Conservation (phyloP, 2,329 filamentous ascomycete genomes). For the Tolypocladium tropicale region DNA sequence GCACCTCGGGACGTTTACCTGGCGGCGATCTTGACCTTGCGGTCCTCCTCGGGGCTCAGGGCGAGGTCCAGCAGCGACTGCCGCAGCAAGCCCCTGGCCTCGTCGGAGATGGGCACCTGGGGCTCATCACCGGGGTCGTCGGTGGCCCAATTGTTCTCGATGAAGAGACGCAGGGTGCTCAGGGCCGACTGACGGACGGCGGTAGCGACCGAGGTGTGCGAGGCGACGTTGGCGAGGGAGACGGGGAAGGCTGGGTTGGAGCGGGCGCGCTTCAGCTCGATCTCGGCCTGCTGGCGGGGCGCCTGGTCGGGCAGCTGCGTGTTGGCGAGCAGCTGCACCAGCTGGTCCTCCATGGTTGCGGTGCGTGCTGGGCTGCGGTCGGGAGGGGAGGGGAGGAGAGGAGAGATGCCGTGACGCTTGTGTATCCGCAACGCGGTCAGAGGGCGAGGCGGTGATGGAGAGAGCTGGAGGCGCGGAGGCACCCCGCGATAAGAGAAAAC, state of each 20-base stretch:
- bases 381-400: no score
- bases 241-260: conserved; percentile 63
- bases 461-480: background rate
- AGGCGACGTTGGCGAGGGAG: conserved; percentile 70
- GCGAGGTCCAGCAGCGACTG: conserved; percentile 67
- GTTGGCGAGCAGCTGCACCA: conserved; percentile 78
- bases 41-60: conserved; percentile 61
- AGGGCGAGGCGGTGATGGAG: background rate
- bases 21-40: conserved; percentile 81
- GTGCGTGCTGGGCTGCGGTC: conserved; percentile 11
- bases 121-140: conserved; percentile 57
- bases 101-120: conserved; percentile 59
- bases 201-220: conserved; percentile 61
- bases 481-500: background rate
- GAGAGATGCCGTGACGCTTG: background rate
- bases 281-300: conserved; percentile 77
- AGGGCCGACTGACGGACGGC: conserved; percentile 77
- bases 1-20: conserved; percentile 53
- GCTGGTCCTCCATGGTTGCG: conserved; percentile 73
- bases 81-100: conserved; percentile 63
- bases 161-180: conserved; percentile 69
- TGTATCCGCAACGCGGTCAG: background rate
- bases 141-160: conserved; percentile 74
- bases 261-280: conserved; percentile 65
- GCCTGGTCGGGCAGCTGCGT: conserved; percentile 70